Percentiles rank a stretch among this genome's conserved stretches.
These are phyloP conservation scores for Gracilariopsis chorda DNA, from an alignment of 23 red algal species.

Conservation along the genomic window DNA sequence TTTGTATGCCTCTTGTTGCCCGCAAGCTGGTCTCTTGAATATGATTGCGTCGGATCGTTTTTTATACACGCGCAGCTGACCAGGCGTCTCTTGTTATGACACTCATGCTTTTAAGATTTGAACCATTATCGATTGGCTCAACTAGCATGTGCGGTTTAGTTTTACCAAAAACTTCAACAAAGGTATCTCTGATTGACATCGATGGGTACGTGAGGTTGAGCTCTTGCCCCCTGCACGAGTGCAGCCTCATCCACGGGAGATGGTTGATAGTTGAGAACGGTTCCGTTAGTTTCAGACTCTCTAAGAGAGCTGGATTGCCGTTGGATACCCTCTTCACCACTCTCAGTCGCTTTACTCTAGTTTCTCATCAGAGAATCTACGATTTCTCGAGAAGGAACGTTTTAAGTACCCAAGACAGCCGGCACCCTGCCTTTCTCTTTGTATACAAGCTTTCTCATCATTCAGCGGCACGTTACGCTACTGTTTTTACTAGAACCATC, in stretches of 20 bases:
- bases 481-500: slow-evolving; percentile 1
- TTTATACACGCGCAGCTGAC: slow-evolving; percentile 52
- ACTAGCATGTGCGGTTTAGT: slow-evolving; percentile 48
- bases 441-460: not conserved
- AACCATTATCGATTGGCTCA: slow-evolving; percentile 81
- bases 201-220: slow-evolving; percentile 59
- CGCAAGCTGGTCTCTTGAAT: slow-evolving; percentile 41
- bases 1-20: slow-evolving; percentile 25
- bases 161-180: slow-evolving; percentile 55
- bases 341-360: not conserved
- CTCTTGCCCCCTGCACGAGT: slow-evolving; percentile 67
- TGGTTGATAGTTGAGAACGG: slow-evolving; percentile 67
- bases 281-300: not conserved
- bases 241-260: slow-evolving; percentile 86
- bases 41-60: slow-evolving; percentile 95
- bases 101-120: slow-evolving; percentile 86
- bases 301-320: slow-evolving; percentile 10
- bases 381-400: not conserved
- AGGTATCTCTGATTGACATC: slow-evolving; percentile 31
- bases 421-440: too few species aligned
- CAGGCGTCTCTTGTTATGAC: slow-evolving; percentile 69
- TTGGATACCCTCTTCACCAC: not conserved
- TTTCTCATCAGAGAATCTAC: not conserved
- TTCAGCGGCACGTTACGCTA: not conserved
- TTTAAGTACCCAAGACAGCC: not conserved